Evolutionary conservation across 2,329 filamentous ascomycete genomes (phyloP).

Genomic region (Penicillium sp.): DNA sequence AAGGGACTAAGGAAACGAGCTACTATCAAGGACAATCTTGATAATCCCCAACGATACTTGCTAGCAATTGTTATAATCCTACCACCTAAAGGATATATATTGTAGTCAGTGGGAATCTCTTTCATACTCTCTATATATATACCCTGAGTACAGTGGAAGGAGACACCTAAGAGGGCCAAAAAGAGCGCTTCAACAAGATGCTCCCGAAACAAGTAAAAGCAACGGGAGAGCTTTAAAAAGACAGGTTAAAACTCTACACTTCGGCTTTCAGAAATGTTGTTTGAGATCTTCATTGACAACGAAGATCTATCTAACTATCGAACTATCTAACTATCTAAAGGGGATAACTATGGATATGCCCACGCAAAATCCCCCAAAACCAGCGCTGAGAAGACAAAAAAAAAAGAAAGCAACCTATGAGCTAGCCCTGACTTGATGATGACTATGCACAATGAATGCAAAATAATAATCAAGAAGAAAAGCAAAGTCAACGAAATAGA

Average conservation of each 20-base stretch:
- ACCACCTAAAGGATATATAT: background rate
- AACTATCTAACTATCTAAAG: conserved; percentile 26
- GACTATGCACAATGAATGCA: conserved; percentile 16
- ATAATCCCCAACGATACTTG: background rate
- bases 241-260: background rate
- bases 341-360: conserved; percentile 8
- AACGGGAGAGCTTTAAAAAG: too few species aligned
- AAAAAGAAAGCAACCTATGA: conserved; percentile 11
- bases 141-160: background rate
- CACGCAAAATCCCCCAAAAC: conserved; percentile 4
- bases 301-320: conserved; percentile 23
- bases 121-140: background rate
- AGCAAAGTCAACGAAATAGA: conserved; percentile 10
- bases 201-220: background rate
- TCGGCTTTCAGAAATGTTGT: background rate
- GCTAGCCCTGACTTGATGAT: conserved; percentile 11
- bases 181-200: background rate
- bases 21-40: background rate
- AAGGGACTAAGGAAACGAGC: background rate
- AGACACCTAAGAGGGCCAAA: background rate
- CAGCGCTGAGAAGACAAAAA: conserved; percentile 15
- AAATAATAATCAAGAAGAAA: conserved; percentile 8
- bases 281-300: background rate
- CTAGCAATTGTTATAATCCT: background rate
- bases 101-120: background rate